Conservation (phyloP, 495 filamentous ascomycete genomes). For the Aspergillus haitiensis region DNA sequence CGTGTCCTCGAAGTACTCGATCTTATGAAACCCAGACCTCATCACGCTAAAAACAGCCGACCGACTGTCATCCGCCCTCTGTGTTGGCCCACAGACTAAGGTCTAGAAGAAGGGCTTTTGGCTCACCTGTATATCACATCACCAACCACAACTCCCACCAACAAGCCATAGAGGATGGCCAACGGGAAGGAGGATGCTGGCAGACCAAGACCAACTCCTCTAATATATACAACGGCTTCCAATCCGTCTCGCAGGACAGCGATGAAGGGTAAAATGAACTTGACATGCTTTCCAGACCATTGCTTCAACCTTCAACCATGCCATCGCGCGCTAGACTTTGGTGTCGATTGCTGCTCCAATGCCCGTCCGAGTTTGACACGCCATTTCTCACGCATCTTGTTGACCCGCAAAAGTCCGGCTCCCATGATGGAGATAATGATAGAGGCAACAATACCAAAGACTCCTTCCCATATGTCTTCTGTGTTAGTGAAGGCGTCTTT, state of each 20-base stretch:
- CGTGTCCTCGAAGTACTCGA: too few relatives aligned
- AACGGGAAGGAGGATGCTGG: conserved; percentile 74
- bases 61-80: too few relatives aligned
- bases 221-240: conserved; percentile 79
- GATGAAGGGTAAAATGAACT: conserved; percentile 81
- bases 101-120: too few relatives aligned
- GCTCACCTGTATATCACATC: conserved; percentile 72
- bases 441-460: conserved; percentile 67
- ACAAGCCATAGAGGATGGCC: conserved; percentile 66
- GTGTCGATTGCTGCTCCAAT: conserved; percentile 49
- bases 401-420: conserved; percentile 71
- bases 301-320: conserved; percentile 53
- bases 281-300: conserved; percentile 72
- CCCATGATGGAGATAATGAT: conserved; percentile 80
- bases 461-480: conserved; percentile 77
- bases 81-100: too few relatives aligned
- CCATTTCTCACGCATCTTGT: conserved; percentile 85
- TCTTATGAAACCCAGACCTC: too few relatives aligned
- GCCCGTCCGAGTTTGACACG: conserved; percentile 68
- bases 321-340: conserved; percentile 25
- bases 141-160: conserved; percentile 62
- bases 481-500: conserved; percentile 62
- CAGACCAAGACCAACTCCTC: conserved; percentile 71
- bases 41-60: too few relatives aligned
- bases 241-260: conserved; percentile 79